Evolutionary conservation across 2,329 filamentous ascomycete genomes (phyloP).

Genomic region (Aaosphaeria arxii): DNA sequence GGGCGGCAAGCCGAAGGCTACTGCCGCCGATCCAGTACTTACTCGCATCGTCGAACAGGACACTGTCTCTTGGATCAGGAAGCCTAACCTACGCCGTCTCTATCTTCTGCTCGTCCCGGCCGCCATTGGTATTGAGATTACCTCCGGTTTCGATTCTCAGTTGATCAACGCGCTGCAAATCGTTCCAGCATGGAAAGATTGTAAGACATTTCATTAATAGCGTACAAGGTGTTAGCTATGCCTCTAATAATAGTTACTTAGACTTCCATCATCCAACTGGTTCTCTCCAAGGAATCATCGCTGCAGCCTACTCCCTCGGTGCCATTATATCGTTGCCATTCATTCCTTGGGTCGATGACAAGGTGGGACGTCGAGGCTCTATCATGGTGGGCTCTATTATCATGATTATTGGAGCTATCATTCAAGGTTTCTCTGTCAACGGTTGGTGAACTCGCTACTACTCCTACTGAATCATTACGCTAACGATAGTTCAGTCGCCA

Average conservation of each 20-base stretch:
- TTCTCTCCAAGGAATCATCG: slow-evolving; percentile 37
- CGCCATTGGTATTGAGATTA: slow-evolving; percentile 19
- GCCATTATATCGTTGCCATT: slow-evolving; percentile 28
- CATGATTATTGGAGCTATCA: slow-evolving; percentile 40
- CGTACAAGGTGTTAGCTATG: background rate
- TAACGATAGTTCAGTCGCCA: slow-evolving; percentile 5
- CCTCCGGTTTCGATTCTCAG: slow-evolving; percentile 19
- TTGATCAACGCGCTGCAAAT: slow-evolving; percentile 19
- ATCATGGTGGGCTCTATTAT: slow-evolving; percentile 40
- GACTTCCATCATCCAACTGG: slow-evolving; percentile 26
- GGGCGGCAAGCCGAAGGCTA: background rate
- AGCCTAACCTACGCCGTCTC: slow-evolving; percentile 26
- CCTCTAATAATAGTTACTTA: slow-evolving; percentile 1
- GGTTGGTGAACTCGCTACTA: slow-evolving; percentile 1
- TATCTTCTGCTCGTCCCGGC: slow-evolving; percentile 25
- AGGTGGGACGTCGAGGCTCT: slow-evolving; percentile 36
- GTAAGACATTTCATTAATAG: slow-evolving; percentile 4
- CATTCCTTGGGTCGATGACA: slow-evolving; percentile 33
- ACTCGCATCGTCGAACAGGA: slow-evolving; percentile 37
- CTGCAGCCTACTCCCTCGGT: slow-evolving; percentile 38
- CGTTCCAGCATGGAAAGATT: slow-evolving; percentile 12
- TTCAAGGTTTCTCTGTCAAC: slow-evolving; percentile 13
- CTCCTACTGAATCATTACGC: too few species aligned
- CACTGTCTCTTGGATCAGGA: slow-evolving; percentile 33
- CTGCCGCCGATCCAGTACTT: slow-evolving; percentile 30